These are phyloP conservation scores for Diaporthe amygdali DNA, from an alignment of 2,329 filamentous ascomycete species.

Conservation along the genomic window DNA sequence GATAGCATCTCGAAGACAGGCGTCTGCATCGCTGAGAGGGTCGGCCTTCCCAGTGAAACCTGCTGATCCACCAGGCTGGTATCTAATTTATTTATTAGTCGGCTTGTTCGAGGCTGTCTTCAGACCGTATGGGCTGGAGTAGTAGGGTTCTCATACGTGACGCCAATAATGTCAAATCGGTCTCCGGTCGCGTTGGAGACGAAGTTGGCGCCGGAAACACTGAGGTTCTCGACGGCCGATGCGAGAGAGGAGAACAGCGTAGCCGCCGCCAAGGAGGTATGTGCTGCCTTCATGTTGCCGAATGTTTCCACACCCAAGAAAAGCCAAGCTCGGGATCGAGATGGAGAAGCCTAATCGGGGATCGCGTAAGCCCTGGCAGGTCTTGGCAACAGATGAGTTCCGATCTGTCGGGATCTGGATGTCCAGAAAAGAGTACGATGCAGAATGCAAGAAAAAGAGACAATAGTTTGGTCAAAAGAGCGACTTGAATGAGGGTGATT, in stretches of 20 bases:
- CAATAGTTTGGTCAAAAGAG: constrained; percentile 8
- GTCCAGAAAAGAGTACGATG: neutral
- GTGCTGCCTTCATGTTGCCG: constrained; percentile 24
- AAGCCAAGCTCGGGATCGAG: constrained; percentile 1
- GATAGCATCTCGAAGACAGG: constrained; percentile 61
- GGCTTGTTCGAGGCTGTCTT: neutral
- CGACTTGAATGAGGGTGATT: neutral
- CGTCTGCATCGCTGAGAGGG: constrained; percentile 28
- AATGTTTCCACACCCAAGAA: constrained; percentile 4
- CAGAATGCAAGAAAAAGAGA: neutral
- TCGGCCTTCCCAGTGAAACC: constrained; percentile 55
- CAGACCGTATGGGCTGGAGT: no score
- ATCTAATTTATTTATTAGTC: constrained; percentile 35
- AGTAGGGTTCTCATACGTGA: constrained; percentile 42
- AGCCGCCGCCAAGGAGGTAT: constrained; percentile 21
- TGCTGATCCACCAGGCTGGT: constrained; percentile 66
- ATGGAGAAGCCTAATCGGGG: constrained; percentile 10
- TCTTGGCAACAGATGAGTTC: constrained; percentile 16
- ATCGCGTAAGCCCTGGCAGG: neutral
- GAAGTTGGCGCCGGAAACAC: constrained; percentile 39
- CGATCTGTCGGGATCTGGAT: neutral
- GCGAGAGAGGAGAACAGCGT: constrained; percentile 24
- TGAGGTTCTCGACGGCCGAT: constrained; percentile 22
- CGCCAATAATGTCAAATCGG: constrained; percentile 64
- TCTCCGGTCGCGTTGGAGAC: constrained; percentile 61